phyloP scores from a whole-genome alignment of 371 early-diverging fungal genomes.

The Apophysomyces sp. region DNA sequence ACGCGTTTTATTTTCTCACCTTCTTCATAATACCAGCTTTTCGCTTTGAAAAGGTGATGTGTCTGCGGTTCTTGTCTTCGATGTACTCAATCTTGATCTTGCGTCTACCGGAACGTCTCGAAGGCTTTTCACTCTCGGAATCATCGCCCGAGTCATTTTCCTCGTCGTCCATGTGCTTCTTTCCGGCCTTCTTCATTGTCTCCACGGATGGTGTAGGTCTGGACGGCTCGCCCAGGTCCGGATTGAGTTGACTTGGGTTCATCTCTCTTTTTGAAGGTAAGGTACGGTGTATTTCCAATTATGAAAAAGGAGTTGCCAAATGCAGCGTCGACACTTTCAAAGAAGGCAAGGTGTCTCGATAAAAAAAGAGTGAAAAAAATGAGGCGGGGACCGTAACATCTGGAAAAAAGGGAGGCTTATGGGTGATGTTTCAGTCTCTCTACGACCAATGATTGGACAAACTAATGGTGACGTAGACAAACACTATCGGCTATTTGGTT shows the following conservation, averaged over 20 bases:
- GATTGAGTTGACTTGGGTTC: constrained; percentile 5
- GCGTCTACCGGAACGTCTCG: constrained; percentile 80
- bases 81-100: constrained; percentile 98
- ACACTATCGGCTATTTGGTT: no score
- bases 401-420: background rate
- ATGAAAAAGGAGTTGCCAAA: constrained; percentile 16
- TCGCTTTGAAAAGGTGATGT: constrained; percentile 98
- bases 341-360: constrained; percentile 3
- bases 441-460: background rate
- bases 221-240: constrained; percentile 4
- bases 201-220: constrained; percentile 3
- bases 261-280: constrained; percentile 7
- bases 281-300: constrained; percentile 1
- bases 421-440: background rate
- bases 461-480: background rate
- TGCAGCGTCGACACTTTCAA: constrained; percentile 1
- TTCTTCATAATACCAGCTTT: constrained; percentile 99
- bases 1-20: constrained; percentile 36
- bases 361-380: constrained; percentile 1
- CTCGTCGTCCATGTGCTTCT: constrained; percentile 1
- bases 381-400: background rate
- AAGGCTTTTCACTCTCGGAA: constrained; percentile 42
- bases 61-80: constrained; percentile 91
- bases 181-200: background rate
- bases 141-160: constrained; percentile 49